These are phyloP conservation scores for Jimgerdemannia flammicorona DNA, from an alignment of 192 early-diverging fungal species.

Conservation along the genomic window DNA sequence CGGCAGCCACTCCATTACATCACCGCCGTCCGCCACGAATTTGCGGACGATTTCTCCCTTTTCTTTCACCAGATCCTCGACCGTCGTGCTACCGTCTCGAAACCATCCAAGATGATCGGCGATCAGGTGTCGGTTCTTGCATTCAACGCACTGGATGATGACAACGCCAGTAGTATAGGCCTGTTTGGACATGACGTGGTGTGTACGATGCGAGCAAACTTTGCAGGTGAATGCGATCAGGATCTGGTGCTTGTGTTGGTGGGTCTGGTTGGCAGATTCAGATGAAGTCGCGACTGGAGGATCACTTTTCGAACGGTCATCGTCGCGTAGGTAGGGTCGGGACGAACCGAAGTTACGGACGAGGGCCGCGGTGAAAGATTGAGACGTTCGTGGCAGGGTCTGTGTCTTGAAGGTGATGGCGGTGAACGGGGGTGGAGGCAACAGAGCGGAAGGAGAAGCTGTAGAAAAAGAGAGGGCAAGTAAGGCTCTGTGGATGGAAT, in stretches of 20 bases:
- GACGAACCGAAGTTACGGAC: not conserved
- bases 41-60: constrained; percentile 68
- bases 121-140: constrained; percentile 90
- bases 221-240: constrained; percentile 95
- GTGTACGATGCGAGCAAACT: constrained; percentile 78
- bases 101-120: constrained; percentile 99
- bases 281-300: not conserved
- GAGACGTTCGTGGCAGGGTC: no score
- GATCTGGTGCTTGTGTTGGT: constrained; percentile 48
- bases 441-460: not conserved
- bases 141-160: constrained; percentile 87
- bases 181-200: constrained; percentile 90
- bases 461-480: not conserved
- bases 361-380: no score
- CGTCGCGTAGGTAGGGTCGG: not conserved
- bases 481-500: not conserved
- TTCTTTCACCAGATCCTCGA: constrained; percentile 80
- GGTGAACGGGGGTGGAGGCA: not conserved
- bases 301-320: not conserved
- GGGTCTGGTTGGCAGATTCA: not conserved
- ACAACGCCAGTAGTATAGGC: constrained; percentile 92
- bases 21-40: constrained; percentile 32
- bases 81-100: constrained; percentile 46
- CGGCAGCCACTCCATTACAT: constrained; percentile 50
- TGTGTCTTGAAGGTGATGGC: no score